Base-by-base conservation (phyloP, 768 basidiomycete genomes). In the Tephrocybe sp. region DNA sequence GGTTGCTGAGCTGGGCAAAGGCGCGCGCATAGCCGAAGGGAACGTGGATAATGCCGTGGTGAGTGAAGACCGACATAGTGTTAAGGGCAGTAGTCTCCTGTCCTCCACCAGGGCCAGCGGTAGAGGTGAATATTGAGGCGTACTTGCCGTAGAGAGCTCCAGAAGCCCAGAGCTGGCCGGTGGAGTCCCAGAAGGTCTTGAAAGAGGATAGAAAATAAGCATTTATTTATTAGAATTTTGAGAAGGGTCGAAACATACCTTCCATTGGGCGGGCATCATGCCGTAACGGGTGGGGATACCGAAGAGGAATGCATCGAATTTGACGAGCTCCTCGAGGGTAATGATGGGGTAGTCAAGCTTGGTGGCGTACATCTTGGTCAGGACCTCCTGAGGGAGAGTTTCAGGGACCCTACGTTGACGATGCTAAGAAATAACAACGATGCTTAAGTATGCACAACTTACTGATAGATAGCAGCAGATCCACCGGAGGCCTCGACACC, bases 281-380 rank as follows among this genome's bases (percentile, higher is more conserved):
- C 92, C 92, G 69, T 80, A 95, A 58, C 92, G 85, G 22, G 87
- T 88, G 45, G 86, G 85, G 52, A 90, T 74, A 51, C 89, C 92
- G 45, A 91, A 74, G 53, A 95, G 59, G 76, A 80, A 84, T 8
- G 80, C 91, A 59, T 95, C 89, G 60, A 76, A 87, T 9, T 73
- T 49, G 13, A 69, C 56, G 40, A 96, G 74, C 12, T 65, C 71
- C 1, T 72, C 66, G 26, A 84, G 76, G 2, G 68, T 72, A 59
- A 91, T 72, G 55, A 89, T 61, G 3, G 91, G 89, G 66, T 90
- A 90, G 57, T 77, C 68, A 42, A 80, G 80, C 66, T 89, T 90
- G 19, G 85, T 79, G 3, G 89, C 89, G 53, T 85, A 67, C 82
- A 96, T 80, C 64, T 78, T 78, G 41, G 63, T 60, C 35, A 93